Conservation (phyloP, 345 rosid species). For the Hibiscus syriacus region DNA sequence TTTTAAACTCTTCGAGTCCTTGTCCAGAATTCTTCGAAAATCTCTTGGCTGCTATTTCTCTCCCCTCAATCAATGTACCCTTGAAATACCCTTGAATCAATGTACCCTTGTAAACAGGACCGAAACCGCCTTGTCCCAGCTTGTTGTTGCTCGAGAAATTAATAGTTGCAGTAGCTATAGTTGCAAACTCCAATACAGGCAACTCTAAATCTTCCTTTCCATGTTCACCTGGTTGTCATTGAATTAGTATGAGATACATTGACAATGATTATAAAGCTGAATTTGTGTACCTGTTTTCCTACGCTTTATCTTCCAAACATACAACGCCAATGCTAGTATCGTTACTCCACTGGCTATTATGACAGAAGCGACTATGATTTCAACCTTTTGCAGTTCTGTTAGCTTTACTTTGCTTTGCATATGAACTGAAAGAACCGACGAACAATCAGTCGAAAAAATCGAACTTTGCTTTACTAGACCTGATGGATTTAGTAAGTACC, state of each 20-base stretch:
- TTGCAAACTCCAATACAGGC: neutral
- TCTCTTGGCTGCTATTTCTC: neutral
- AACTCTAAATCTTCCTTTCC: neutral
- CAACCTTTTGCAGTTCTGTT: neutral
- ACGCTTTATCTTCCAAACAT: neutral
- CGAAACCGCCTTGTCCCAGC: neutral
- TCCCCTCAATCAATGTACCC: neutral
- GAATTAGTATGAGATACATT: too few species aligned
- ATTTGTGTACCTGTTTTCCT: neutral
- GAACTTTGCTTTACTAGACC: too few species aligned
- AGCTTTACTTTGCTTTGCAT: neutral
- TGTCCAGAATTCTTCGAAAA: slow-evolving; percentile 1
- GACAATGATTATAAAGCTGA: too few species aligned
- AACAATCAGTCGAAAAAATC: neutral
- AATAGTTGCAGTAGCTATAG: neutral
- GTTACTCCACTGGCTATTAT: neutral
- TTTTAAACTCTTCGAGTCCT: slow-evolving; percentile 15
- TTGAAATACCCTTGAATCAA: neutral
- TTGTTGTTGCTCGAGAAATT: neutral
- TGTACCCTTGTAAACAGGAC: slow-evolving; percentile 3
- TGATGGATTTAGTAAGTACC: slow-evolving; percentile 32
- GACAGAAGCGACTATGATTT: neutral
- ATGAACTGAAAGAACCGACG: neutral
- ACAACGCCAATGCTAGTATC: neutral
- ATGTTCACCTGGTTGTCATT: too few species aligned